A percentile compares a stretch with the other conserved stretches of the same genome.
phyloP scores from a whole-genome alignment of 1,139 yeast genomes.

The Diutina sp. region DNA sequence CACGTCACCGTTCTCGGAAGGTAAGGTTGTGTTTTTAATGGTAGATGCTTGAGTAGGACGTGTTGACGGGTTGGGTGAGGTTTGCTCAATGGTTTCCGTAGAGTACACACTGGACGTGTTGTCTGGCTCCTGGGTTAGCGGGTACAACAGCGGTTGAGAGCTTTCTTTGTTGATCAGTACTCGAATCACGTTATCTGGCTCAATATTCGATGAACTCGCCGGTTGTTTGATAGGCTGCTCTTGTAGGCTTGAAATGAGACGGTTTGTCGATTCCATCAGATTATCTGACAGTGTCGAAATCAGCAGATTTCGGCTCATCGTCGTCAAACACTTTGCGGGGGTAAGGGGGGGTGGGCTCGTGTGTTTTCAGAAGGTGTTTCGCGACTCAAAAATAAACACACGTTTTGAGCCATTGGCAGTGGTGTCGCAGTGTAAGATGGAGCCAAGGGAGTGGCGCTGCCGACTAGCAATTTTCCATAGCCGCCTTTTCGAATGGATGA shows the following conservation, averaged over 20 bases:
- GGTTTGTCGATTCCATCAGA: background rate
- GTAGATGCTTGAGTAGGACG: background rate
- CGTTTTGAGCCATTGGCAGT: background rate
- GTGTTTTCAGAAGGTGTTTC: background rate
- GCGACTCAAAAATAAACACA: background rate
- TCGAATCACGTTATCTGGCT: background rate
- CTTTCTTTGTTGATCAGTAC: slow-evolving; percentile 1
- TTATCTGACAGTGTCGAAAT: background rate
- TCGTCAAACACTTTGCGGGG: background rate
- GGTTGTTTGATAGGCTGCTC: background rate
- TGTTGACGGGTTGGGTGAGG: background rate
- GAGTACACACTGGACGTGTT: background rate
- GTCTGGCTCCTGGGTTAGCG: background rate
- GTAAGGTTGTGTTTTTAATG: background rate
- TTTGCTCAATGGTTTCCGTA: background rate
- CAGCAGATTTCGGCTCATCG: background rate
- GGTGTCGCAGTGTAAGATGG: background rate
- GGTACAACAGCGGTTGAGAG: background rate
- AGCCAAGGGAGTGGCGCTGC: background rate
- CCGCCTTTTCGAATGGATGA: too few species aligned
- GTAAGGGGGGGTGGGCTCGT: background rate
- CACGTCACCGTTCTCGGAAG: background rate
- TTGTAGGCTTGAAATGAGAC: background rate
- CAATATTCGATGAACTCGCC: background rate
- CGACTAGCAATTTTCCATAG: background rate